Evolutionary conservation across 345 rosid species (phyloP).

Genomic region (Linum tenue): DNA sequence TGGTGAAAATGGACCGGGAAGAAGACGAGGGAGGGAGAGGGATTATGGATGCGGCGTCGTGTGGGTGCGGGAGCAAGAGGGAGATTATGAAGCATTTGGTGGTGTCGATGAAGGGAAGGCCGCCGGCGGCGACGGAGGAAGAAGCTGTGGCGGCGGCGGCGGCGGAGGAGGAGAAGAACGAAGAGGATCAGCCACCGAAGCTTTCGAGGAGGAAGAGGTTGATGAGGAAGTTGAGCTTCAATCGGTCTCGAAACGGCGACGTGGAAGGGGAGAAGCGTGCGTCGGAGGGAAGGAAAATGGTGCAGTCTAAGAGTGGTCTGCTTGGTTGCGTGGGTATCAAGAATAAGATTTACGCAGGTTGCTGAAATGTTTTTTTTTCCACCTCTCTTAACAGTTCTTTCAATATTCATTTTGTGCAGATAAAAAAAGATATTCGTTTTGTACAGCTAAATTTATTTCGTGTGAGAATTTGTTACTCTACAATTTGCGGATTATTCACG

Average conservation of each 20-base stretch:
- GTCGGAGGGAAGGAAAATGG: conserved; percentile 9
- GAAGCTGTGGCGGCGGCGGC: conserved; percentile 4
- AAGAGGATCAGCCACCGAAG: conserved; percentile 8
- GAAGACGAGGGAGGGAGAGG: neutral
- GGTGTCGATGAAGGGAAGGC: neutral
- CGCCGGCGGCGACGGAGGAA: conserved; percentile 23
- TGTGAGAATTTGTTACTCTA: too few relatives aligned
- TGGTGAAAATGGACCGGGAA: conserved; percentile 17
- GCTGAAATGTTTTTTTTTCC: neutral
- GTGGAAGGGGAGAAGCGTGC: conserved; percentile 18
- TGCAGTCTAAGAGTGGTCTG: conserved; percentile 28
- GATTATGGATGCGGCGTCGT: neutral
- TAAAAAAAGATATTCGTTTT: too few relatives aligned
- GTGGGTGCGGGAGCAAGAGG: conserved; percentile 3
- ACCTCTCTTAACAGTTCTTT: too few relatives aligned
- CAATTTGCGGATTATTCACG: too few relatives aligned
- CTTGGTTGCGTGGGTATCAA: conserved; percentile 39
- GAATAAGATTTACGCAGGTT: conserved; percentile 9
- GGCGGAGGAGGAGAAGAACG: conserved; percentile 9
- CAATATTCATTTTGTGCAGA: too few relatives aligned
- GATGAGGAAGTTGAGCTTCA: conserved; percentile 25
- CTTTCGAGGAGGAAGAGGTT: conserved; percentile 5
- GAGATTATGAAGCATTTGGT: neutral
- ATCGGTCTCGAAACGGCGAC: conserved; percentile 7
- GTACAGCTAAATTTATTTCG: too few relatives aligned